These are phyloP conservation scores for Clohesyomyces aquaticus DNA, from an alignment of 495 filamentous ascomycete species.

Conservation along the genomic window DNA sequence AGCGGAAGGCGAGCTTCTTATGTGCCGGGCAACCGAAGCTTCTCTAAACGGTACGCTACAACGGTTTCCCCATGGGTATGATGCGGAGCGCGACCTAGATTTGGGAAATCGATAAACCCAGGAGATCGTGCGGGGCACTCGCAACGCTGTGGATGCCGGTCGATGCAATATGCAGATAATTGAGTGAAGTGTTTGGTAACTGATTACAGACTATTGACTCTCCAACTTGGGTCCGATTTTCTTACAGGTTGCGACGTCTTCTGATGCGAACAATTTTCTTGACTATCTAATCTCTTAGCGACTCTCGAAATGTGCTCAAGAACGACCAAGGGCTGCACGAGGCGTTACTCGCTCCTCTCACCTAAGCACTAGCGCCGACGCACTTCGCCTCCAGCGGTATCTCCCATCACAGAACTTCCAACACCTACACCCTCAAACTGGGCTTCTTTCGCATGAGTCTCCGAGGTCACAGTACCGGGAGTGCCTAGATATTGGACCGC, in stretches of 20 bases:
- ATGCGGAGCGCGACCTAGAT: not conserved
- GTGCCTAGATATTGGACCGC: not conserved
- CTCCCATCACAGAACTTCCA: not conserved
- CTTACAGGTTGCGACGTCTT: not conserved
- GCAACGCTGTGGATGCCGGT: not conserved
- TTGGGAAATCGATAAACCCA: slow-evolving; percentile 18
- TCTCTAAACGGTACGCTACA: not conserved
- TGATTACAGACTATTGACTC: not conserved
- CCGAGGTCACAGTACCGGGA: not conserved
- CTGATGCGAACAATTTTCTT: not conserved
- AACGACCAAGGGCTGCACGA: not conserved
- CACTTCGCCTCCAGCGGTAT: slow-evolving; percentile 2
- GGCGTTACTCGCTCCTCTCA: too few relatives aligned
- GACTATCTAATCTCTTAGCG: slow-evolving; percentile 5
- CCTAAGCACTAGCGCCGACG: slow-evolving; percentile 16
- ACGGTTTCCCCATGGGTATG: not conserved
- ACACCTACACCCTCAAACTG: not conserved
- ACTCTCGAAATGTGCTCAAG: not conserved
- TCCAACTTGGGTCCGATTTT: not conserved
- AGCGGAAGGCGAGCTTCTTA: not conserved
- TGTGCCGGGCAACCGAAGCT: not conserved
- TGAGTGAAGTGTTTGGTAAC: not conserved
- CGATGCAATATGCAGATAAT: not conserved
- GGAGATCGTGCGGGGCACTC: not conserved
- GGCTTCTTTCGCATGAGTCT: not conserved